phyloP scores from a whole-genome alignment of 306 rosid genomes.

The Cucurbita argyrosperma region DNA sequence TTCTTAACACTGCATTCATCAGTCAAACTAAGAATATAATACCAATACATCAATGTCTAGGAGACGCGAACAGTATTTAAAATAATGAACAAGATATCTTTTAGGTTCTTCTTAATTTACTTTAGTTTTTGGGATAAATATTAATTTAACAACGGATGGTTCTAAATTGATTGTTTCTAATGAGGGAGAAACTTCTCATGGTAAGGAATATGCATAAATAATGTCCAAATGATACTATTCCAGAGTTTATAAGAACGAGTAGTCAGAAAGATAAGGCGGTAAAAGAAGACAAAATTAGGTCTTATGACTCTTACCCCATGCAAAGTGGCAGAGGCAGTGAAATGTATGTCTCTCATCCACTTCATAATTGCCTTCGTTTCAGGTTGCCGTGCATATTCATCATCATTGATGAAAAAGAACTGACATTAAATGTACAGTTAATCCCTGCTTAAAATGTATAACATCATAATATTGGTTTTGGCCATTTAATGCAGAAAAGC shows the following conservation, averaged over 20 bases:
- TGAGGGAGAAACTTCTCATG: not conserved
- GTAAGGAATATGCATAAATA: not conserved
- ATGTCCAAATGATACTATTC: not conserved
- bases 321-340: constrained; percentile 94
- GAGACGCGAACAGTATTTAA: not conserved
- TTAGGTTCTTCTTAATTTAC: not conserved
- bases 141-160: not conserved
- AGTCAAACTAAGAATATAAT: not conserved
- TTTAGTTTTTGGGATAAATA: not conserved
- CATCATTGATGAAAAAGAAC: constrained; percentile 45
- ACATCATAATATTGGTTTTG: not conserved
- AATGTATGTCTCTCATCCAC: constrained; percentile 63
- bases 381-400: constrained; percentile 54
- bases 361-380: constrained; percentile 88
- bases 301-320: constrained; percentile 62
- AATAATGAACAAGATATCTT: not conserved
- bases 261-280: not conserved
- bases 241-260: not conserved
- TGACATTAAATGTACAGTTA: constrained; percentile 20
- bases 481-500: not conserved
- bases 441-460: constrained; percentile 4
- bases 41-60: not conserved
- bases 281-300: constrained; percentile 10
- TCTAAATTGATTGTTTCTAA: not conserved
- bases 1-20: not conserved